Evolutionary conservation across 352 stramenopile genomes (phyloP).

Genomic region (Globisporangium mamillatum): DNA sequence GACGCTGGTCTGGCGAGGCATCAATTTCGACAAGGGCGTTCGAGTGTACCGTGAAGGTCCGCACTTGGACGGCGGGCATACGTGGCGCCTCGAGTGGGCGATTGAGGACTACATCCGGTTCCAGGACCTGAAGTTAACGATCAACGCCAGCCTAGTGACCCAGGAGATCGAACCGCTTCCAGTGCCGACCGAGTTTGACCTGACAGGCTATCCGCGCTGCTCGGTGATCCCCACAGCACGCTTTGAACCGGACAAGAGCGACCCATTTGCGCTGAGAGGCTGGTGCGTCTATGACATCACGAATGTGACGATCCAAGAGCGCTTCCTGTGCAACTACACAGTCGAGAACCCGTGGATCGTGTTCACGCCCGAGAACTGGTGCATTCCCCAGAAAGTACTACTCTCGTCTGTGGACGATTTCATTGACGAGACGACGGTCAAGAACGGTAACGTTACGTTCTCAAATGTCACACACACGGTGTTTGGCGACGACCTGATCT

Average conservation of each 20-base stretch:
- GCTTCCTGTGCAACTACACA: slow-evolving; percentile 76
- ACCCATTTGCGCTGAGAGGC: slow-evolving; percentile 50
- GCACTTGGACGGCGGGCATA: slow-evolving; percentile 68
- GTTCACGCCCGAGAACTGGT: slow-evolving; percentile 73
- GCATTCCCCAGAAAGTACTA: slow-evolving; percentile 44
- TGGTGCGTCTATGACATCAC: slow-evolving; percentile 65
- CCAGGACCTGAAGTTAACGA: slow-evolving; percentile 57
- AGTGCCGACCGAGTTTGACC: slow-evolving; percentile 51
- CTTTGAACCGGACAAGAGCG: slow-evolving; percentile 44
- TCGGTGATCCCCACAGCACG: slow-evolving; percentile 41
- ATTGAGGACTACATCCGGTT: slow-evolving; percentile 74
- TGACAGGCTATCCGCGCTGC: slow-evolving; percentile 42
- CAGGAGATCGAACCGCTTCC: slow-evolving; percentile 60
- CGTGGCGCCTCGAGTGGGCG: slow-evolving; percentile 69
- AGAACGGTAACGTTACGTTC: slow-evolving; percentile 45
- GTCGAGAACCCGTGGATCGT: slow-evolving; percentile 71
- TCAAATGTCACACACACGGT: slow-evolving; percentile 62
- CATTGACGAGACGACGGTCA: slow-evolving; percentile 46
- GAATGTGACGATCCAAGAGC: slow-evolving; percentile 59
- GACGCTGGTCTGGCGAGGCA: slow-evolving; percentile 43
- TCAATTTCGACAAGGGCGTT: slow-evolving; percentile 73
- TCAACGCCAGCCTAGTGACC: slow-evolving; percentile 52
- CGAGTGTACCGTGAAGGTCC: slow-evolving; percentile 65
- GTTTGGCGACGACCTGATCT: slow-evolving; percentile 69
- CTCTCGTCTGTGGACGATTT: slow-evolving; percentile 56